Conservation (phyloP, 2,329 filamentous ascomycete genomes). For the Rutstroemia sp. region DNA sequence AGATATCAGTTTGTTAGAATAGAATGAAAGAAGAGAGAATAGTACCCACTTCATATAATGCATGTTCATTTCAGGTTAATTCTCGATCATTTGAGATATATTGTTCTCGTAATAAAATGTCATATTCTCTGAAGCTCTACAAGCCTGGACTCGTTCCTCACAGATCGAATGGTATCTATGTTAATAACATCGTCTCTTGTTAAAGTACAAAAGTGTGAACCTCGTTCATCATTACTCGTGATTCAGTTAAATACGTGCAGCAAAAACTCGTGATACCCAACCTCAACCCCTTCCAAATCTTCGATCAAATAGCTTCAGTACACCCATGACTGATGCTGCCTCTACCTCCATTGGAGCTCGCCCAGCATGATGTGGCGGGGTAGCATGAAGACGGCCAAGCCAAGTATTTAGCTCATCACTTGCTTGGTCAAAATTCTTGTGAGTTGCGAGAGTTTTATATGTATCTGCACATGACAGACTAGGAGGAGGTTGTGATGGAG, state of each 20-base stretch:
- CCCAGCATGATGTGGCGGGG: conserved; percentile 33
- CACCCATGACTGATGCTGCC: conserved; percentile 77
- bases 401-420: conserved; percentile 68
- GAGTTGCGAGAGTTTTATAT: conserved; percentile 70
- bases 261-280: too few relatives aligned
- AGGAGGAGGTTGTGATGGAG: conserved; percentile 24
- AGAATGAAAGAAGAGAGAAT: too few relatives aligned
- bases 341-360: conserved; percentile 66
- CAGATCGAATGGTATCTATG: background rate
- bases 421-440: conserved; percentile 67
- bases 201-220: background rate
- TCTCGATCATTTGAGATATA: too few relatives aligned
- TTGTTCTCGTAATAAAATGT: too few relatives aligned
- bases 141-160: too few relatives aligned
- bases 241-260: background rate
- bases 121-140: too few relatives aligned
- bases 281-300: conserved; percentile 49
- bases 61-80: too few relatives aligned
- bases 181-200: background rate
- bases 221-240: conserved; percentile 4
- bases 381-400: conserved; percentile 65
- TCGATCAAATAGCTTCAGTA: conserved; percentile 74
- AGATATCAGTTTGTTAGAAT: too few relatives aligned
- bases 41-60: too few relatives aligned
- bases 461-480: conserved; percentile 69